These are phyloP conservation scores for Rhodotorula paludigena DNA, from an alignment of 768 basidiomycete genomes.

Conservation along the genomic window DNA sequence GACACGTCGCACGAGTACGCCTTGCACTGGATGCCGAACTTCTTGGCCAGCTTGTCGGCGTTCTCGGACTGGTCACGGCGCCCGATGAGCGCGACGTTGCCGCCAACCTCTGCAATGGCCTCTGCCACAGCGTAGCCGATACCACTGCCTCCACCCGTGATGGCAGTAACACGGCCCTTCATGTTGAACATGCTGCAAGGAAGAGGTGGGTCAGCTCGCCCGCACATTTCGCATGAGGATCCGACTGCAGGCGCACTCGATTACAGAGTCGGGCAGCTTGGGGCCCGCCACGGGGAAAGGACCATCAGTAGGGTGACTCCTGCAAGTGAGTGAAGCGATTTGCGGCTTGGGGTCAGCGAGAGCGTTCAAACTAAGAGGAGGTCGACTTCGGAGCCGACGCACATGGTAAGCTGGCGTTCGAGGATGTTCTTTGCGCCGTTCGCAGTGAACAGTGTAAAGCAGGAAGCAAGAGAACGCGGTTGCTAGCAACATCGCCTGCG, in stretches of 20 bases:
- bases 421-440: no score
- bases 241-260: neutral
- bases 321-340: neutral
- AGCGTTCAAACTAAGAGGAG: no score
- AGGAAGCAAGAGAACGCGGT: neutral
- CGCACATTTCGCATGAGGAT: neutral
- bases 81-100: conserved; percentile 29
- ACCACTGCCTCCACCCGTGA: conserved; percentile 18
- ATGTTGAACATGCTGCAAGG: neutral
- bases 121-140: conserved; percentile 31
- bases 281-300: neutral
- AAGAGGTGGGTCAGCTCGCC: neutral
- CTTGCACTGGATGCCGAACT: conserved; percentile 19
- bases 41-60: conserved; percentile 11
- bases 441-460: no score
- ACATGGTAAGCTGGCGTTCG: neutral
- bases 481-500: neutral
- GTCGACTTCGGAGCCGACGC: neutral
- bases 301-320: neutral
- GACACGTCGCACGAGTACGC: conserved; percentile 28
- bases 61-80: conserved; percentile 15
- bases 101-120: conserved; percentile 34
- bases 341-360: no score
- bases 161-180: conserved; percentile 6
- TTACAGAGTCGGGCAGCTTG: neutral